Evolutionary conservation across 2,329 filamentous ascomycete species (phyloP).

Genomic region (Colletotrichum filicis): DNA sequence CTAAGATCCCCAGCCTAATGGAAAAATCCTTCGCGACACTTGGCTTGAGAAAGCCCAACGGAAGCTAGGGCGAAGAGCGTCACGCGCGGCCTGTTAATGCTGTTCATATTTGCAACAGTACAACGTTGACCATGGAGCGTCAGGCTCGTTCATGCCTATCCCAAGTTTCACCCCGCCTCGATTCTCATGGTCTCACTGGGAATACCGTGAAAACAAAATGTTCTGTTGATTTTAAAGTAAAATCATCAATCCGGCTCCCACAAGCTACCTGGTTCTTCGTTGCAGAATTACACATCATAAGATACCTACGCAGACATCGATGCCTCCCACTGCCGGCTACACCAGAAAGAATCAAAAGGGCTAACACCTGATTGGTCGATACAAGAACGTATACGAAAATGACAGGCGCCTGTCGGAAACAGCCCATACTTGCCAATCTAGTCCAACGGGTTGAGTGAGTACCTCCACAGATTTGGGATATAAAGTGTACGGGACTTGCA

Average conservation of each 20-base stretch:
- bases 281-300: too few species aligned
- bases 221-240: too few species aligned
- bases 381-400: neutral
- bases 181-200: neutral
- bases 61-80: neutral
- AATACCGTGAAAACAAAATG: too few species aligned
- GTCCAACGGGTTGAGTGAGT: neutral
- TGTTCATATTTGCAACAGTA: neutral
- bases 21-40: neutral
- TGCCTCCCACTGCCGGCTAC: neutral
- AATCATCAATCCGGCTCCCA: neutral
- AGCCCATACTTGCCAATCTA: neutral
- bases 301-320: too few species aligned
- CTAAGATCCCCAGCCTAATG: neutral
- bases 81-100: neutral
- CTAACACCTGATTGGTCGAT: neutral
- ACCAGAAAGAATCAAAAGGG: neutral
- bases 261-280: neutral
- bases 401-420: neutral
- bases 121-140: neutral
- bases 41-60: neutral
- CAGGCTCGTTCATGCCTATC: neutral
- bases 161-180: neutral
- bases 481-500: neutral
- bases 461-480: neutral